phyloP scores from a whole-genome alignment of 805 yeast genomes.

The Candida yuanshanica region DNA sequence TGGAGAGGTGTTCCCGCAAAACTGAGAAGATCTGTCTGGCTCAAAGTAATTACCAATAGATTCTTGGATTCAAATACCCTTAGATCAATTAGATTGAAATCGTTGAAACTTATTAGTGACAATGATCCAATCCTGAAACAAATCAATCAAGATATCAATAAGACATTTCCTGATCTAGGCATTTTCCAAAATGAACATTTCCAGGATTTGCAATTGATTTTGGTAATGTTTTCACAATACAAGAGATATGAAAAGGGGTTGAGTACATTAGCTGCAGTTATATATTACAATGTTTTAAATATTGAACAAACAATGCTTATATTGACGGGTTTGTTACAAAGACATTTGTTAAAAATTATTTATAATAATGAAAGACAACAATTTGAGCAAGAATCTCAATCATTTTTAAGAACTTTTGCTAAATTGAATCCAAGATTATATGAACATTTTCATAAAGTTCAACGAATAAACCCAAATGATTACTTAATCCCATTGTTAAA shows the following conservation, averaged over 20 bases:
- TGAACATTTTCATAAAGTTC: conserved; percentile 40
- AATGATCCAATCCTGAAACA: conserved; percentile 5
- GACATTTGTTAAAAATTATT: conserved; percentile 28
- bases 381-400: conserved; percentile 34
- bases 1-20: conserved; percentile 53
- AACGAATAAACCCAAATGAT: conserved; percentile 35
- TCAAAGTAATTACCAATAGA: conserved; percentile 34
- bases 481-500: conserved; percentile 40
- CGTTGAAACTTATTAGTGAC: conserved; percentile 4
- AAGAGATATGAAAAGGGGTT: conserved; percentile 32
- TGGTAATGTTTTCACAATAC: conserved; percentile 27
- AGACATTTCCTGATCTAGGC: conserved; percentile 32
- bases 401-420: conserved; percentile 44
- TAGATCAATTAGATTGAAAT: conserved; percentile 2
- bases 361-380: conserved; percentile 24
- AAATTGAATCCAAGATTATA: conserved; percentile 39
- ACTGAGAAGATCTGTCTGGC: conserved; percentile 48
- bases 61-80: conserved; percentile 13
- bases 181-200: conserved; percentile 31
- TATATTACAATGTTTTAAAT: conserved; percentile 33
- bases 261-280: conserved; percentile 34
- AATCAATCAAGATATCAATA: conserved; percentile 20
- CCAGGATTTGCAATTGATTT: conserved; percentile 28
- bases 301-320: conserved; percentile 33
- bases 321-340: conserved; percentile 33